Conservation (phyloP, 2,329 filamentous ascomycete species). For the Hypoxylon sp. region DNA sequence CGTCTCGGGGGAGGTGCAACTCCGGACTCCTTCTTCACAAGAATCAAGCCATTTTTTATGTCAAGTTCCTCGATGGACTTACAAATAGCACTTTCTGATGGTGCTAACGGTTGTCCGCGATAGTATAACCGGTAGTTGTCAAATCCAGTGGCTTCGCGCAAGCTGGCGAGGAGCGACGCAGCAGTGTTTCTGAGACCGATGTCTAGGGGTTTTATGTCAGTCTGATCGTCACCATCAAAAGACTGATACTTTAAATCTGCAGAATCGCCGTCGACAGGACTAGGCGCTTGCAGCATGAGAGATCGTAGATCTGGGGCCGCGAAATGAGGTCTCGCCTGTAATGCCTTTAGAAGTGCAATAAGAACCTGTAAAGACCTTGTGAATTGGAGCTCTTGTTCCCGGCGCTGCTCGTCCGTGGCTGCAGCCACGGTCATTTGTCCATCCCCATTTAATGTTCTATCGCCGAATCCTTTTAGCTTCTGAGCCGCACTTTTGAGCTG, state of each 20-base stretch:
- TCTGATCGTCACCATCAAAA: conserved; percentile 74
- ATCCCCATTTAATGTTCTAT: conserved; percentile 61
- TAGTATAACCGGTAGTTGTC: conserved; percentile 82
- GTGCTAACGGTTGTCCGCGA: conserved; percentile 75
- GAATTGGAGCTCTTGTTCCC: conserved; percentile 74
- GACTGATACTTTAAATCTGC: conserved; percentile 81
- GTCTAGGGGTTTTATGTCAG: conserved; percentile 72
- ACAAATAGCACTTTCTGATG: conserved; percentile 71
- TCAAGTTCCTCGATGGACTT: conserved; percentile 78
- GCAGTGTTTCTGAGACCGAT: conserved; percentile 81
- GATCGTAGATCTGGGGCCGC: conserved; percentile 71
- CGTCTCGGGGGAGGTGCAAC: conserved; percentile 60
- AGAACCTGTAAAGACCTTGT: conserved; percentile 78
- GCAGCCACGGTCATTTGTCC: conserved; percentile 69
- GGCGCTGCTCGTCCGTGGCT: conserved; percentile 63
- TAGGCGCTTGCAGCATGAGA: conserved; percentile 66
- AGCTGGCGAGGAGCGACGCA: conserved; percentile 75
- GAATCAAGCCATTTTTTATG: conserved; percentile 74
- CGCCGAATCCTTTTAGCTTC: conserved; percentile 66
- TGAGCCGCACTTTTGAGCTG: conserved; percentile 77
- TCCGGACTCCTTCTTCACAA: conserved; percentile 73
- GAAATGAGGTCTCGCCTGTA: conserved; percentile 73
- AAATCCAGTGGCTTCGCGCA: conserved; percentile 80
- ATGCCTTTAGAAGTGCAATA: conserved; percentile 75
- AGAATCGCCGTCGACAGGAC: conserved; percentile 72